These are phyloP conservation scores for Aspergillus mulundensis DNA, from an alignment of 495 filamentous ascomycete genomes.

Conservation along the genomic window DNA sequence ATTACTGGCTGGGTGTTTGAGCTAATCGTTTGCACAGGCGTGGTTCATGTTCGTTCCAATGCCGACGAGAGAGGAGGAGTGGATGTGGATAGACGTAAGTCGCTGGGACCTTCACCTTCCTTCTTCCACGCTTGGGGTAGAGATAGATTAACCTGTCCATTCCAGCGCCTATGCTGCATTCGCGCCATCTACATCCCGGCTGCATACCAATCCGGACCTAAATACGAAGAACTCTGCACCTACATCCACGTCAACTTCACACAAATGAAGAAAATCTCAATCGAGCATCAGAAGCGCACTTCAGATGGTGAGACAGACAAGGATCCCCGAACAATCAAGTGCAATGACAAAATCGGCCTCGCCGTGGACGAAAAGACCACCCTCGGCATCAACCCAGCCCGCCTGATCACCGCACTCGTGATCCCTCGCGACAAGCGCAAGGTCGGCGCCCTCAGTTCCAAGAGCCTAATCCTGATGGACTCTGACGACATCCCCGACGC, in stretches of 20 bases:
- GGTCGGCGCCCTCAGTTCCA: not conserved
- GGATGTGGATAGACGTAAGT: not conserved
- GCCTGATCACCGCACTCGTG: not conserved
- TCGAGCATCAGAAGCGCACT: not conserved
- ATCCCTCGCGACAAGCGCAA: not conserved
- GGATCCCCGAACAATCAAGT: too few species aligned
- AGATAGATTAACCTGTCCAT: too few species aligned
- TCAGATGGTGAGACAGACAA: too few species aligned
- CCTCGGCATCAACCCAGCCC: not conserved
- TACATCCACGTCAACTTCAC: slow-evolving; percentile 1
- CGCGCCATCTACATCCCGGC: too few species aligned
- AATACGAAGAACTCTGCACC: not conserved
- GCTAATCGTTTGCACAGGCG: not conserved
- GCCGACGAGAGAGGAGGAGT: not conserved
- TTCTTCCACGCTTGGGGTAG: too few species aligned
- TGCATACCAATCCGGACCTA: not conserved
- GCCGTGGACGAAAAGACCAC: too few species aligned
- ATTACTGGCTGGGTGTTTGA: too few species aligned
- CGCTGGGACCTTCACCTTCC: not conserved
- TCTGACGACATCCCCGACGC: not conserved
- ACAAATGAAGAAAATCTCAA: not conserved
- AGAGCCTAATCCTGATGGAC: too few species aligned
- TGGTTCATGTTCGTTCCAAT: not conserved
- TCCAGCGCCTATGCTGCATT: too few species aligned
- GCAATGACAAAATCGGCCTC: too few species aligned